Conservation (phyloP, 2,329 filamentous ascomycete genomes). For the Dactylellina drechsleri region DNA sequence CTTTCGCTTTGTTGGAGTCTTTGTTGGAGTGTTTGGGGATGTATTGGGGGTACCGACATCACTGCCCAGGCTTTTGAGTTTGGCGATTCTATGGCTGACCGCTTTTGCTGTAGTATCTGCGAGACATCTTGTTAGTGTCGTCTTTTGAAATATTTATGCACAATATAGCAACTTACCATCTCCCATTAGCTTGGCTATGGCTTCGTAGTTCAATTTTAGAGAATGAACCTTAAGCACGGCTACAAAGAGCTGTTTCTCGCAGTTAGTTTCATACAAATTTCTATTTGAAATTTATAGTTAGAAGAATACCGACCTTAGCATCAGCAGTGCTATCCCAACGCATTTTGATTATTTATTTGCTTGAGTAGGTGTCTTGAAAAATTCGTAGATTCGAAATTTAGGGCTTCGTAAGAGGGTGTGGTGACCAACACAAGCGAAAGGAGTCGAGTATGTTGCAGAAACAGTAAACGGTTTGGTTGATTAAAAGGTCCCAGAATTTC, state of each 20-base stretch:
- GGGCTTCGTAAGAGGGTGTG: background rate
- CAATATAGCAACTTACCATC: conserved; percentile 49
- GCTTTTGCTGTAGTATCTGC: conserved; percentile 58
- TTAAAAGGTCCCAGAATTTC: background rate
- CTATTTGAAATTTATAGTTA: background rate
- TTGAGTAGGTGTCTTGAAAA: background rate
- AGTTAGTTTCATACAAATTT: background rate
- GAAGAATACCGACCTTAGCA: conserved; percentile 55
- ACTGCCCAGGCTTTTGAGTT: conserved; percentile 55
- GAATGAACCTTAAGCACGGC: conserved; percentile 58
- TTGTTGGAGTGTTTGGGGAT: conserved; percentile 37
- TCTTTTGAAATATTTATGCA: conserved; percentile 19
- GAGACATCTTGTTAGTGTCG: conserved; percentile 3
- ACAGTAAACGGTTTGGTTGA: background rate
- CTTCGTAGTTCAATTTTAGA: conserved; percentile 57
- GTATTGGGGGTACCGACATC: conserved; percentile 28
- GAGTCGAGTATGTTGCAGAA: conserved; percentile 21
- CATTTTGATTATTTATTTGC: conserved; percentile 54
- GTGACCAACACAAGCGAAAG: conserved; percentile 35
- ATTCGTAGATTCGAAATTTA: conserved; percentile 7
- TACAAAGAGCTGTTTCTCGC: conserved; percentile 56
- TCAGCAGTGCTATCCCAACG: conserved; percentile 59
- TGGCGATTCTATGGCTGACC: conserved; percentile 57
- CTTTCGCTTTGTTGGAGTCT: conserved; percentile 45
- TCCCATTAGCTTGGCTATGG: conserved; percentile 58